phyloP scores from a whole-genome alignment of 1,139 yeast species.

The Suzukiozyma palmioleophila region DNA sequence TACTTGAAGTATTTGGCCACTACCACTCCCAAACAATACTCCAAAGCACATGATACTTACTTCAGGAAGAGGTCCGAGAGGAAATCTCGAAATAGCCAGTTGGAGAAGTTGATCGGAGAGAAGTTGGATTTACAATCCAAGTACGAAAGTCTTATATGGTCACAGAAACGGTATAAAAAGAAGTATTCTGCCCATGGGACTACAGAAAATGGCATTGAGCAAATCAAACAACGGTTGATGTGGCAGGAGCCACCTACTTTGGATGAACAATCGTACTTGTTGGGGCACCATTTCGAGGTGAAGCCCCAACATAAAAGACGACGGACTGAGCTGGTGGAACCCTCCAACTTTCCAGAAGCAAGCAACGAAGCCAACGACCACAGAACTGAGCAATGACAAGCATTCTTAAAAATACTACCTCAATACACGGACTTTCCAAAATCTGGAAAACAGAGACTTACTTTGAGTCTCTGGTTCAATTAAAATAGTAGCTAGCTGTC shows the following conservation, averaged over 20 bases:
- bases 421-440: too few relatives aligned
- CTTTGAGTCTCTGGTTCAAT: too few relatives aligned
- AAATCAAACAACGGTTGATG: neutral
- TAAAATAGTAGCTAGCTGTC: too few relatives aligned
- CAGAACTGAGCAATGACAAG: too few relatives aligned
- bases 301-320: neutral
- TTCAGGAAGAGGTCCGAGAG: neutral
- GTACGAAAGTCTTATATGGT: neutral
- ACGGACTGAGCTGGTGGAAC: too few relatives aligned
- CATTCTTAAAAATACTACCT: too few relatives aligned
- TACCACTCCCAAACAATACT: neutral
- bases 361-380: too few relatives aligned
- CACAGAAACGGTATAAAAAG: neutral
- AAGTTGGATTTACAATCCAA: neutral
- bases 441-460: too few relatives aligned
- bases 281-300: neutral
- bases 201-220: neutral
- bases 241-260: neutral
- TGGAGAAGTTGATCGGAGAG: neutral
- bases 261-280: neutral
- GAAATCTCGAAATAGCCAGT: neutral
- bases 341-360: too few relatives aligned
- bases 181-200: neutral
- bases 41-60: neutral
- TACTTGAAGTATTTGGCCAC: neutral